Conservation (phyloP, 257 asterid species). For the Forsythia viridissima region DNA sequence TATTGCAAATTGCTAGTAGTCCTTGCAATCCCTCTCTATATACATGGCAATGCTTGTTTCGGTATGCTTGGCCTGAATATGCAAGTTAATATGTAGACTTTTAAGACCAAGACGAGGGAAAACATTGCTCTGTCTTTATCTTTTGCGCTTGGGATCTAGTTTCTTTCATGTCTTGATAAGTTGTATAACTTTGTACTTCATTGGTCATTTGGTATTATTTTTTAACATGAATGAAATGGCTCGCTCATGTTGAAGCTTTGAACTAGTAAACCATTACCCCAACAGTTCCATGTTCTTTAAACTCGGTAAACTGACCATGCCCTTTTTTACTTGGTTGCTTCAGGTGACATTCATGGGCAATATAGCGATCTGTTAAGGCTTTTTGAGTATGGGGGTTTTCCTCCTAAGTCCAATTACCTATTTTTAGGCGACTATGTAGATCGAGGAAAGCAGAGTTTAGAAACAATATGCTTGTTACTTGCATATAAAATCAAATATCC, state of each 20-base stretch:
- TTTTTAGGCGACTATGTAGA: constrained; percentile 63
- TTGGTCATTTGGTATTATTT: not conserved
- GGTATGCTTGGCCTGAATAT: not conserved
- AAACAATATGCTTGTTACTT: constrained; percentile 61
- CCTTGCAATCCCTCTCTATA: not conserved
- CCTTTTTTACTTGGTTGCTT: constrained; percentile 9
- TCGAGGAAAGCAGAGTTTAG: constrained; percentile 60
- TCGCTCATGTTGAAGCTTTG: constrained; percentile 13
- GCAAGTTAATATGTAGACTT: not conserved
- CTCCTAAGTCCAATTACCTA: constrained; percentile 59
- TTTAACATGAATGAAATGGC: not conserved
- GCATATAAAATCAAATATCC: constrained; percentile 63
- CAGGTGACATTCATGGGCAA: constrained; percentile 70
- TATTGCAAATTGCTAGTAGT: not conserved
- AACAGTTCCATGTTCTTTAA: constrained; percentile 13
- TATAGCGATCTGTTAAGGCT: constrained; percentile 66
- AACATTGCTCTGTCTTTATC: not conserved
- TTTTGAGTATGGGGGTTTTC: constrained; percentile 61
- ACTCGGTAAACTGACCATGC: constrained; percentile 16
- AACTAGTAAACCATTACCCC: constrained; percentile 7
- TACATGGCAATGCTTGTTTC: constrained; percentile 1
- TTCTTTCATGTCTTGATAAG: not conserved
- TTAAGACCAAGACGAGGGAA: not conserved
- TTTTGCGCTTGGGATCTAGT: not conserved
- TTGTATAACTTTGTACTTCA: not conserved